Evolutionary conservation across 441 rosid genomes (phyloP).

Genomic region (Aquilaria agallochum): DNA sequence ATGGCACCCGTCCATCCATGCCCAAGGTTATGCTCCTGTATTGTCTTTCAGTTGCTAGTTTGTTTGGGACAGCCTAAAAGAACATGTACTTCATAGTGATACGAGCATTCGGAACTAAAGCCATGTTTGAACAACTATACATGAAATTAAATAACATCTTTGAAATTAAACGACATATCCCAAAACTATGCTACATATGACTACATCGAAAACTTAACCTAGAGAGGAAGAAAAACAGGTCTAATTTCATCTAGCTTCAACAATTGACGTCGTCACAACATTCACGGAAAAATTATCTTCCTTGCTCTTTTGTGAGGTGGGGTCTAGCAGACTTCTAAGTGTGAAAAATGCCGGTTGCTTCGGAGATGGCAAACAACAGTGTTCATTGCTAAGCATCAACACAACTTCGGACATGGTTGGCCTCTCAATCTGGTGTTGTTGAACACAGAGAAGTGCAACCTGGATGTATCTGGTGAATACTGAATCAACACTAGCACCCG

Average conservation of each 20-base stretch:
- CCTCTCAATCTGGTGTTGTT: constrained; percentile 7
- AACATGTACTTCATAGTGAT: no score
- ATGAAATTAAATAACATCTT: no score
- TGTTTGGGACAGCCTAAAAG: no score
- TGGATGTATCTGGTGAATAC: constrained; percentile 11
- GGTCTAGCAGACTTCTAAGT: neutral
- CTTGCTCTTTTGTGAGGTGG: neutral
- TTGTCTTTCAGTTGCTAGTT: no score
- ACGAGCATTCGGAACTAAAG: no score
- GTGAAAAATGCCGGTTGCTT: constrained; percentile 13
- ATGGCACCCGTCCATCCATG: no score
- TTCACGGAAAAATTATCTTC: neutral
- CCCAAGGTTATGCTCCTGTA: no score
- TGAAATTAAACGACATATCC: no score
- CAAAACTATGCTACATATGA: no score
- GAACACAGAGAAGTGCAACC: constrained; percentile 14
- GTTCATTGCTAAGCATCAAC: constrained; percentile 15
- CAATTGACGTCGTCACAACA: constrained; percentile 2
- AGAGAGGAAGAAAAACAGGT: neutral
- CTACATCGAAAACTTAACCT: no score
- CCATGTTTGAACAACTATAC: no score
- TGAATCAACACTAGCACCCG: constrained; percentile 1
- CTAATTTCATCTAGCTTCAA: constrained; percentile 5
- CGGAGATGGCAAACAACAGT: constrained; percentile 1
- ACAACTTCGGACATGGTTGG: constrained; percentile 14